Evolutionary conservation across 352 stramenopile species (phyloP), one percentile per base, ranked within the genome.

Genomic region (Phytophthora pini): DNA sequence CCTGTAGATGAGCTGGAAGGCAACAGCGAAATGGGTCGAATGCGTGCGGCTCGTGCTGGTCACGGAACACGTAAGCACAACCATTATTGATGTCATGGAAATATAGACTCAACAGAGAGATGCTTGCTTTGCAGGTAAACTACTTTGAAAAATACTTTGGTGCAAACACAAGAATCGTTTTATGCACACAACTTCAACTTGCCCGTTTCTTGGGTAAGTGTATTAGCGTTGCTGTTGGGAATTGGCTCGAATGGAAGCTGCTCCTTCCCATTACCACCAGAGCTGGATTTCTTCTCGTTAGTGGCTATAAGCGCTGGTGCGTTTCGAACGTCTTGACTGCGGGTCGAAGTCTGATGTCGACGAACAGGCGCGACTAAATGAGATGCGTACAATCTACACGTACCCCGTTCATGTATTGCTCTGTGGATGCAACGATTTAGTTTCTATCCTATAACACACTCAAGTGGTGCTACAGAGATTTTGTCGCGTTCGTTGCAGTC

Each of bases 1-100:
- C 70, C 68, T 20, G 46, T 76, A 22, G 74, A 79, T 36, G 70
- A 76, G 24, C 62, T 70, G 3, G 73, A 70, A 36, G 62, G 61
- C n/a, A 72, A 68, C 39, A 75, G 67, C 54, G 73, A 66, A 32
- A 76, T 70, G 45, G 60, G 59, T 31, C 62, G 65, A 24, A 78
- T 72, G 57, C 65, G 60, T 52, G 60, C 66, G 4, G 59, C 69
- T 62, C 64, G 65, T 49, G 60, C 53, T 36, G 53, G 53, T 11
- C 66, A 61, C n/a, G 43, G 40, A 20, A 58, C 57, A 13, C 55
- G 61, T 36, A 74, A 71, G 50, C 56, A 34, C 29, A 67, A 71
- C 34, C 59, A 63, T 27, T 77, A 72, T 62, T 77, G 46, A 64
- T 43, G 31, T 13, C 31, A 36, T 3, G 31, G 11, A 36, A 36